Percentiles rank a stretch among this genome's conserved stretches.
phyloP scores from a whole-genome alignment of 2,329 filamentous ascomycete species.

The Hypoxylon sp. region DNA sequence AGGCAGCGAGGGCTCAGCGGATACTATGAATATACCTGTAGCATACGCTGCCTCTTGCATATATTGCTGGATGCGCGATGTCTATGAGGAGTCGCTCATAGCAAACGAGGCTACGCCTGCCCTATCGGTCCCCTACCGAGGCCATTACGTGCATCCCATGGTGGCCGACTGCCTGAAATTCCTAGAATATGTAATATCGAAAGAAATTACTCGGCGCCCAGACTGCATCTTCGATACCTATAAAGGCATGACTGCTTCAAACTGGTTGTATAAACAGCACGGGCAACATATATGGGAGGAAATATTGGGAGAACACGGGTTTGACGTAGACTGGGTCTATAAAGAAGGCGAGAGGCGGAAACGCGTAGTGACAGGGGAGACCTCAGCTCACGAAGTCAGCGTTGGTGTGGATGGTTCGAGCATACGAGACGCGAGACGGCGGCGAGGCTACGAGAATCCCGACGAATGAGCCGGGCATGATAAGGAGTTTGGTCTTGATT shows the following conservation, averaged over 20 bases:
- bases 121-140: constrained; percentile 8
- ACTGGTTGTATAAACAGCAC: neutral
- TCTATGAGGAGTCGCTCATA: neutral
- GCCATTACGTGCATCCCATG: neutral
- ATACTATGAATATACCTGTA: constrained; percentile 8
- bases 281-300: constrained; percentile 31
- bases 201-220: constrained; percentile 27
- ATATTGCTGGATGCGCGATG: neutral
- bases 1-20: neutral
- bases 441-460: constrained; percentile 30
- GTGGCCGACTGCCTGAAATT: neutral
- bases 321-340: constrained; percentile 41
- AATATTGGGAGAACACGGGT: constrained; percentile 38
- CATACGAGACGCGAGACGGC: constrained; percentile 20
- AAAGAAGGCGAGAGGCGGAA: constrained; percentile 38
- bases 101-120: neutral
- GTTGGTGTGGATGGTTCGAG: constrained; percentile 20
- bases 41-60: neutral
- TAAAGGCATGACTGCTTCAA: neutral
- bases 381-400: constrained; percentile 44
- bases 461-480: constrained; percentile 10
- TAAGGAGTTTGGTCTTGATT: neutral
- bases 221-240: constrained; percentile 37
- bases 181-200: constrained; percentile 33
- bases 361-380: constrained; percentile 30